Percentiles rank a stretch among this genome's conserved stretches.
Conservation (phyloP, 2,329 filamentous ascomycete genomes). For the Pseudopyricularia cyperi region DNA sequence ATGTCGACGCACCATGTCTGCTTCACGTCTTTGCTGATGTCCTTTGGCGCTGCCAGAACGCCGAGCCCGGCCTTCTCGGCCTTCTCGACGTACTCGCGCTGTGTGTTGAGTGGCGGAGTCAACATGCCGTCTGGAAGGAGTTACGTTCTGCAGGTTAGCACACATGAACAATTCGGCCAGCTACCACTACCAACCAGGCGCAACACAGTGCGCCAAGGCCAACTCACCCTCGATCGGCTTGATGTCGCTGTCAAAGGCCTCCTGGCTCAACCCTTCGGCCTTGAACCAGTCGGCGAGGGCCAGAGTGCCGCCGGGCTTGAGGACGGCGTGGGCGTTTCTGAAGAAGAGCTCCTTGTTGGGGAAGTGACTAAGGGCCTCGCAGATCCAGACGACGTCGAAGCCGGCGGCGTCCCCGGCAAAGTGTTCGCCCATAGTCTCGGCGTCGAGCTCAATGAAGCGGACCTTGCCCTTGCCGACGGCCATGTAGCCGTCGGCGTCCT, state of each 20-base stretch:
- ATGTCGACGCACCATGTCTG: conserved; percentile 39
- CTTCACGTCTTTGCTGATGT: conserved; percentile 44
- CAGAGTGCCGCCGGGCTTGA: conserved; percentile 35
- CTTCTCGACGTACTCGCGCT: conserved; percentile 36
- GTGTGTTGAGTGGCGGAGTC: conserved; percentile 40
- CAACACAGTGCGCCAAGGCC: no score
- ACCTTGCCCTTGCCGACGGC: conserved; percentile 31
- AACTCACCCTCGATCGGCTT: conserved; percentile 41
- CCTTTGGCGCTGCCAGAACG: conserved; percentile 31
- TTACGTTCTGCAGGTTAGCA: neutral
- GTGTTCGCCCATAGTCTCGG: conserved; percentile 43
- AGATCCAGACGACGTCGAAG: conserved; percentile 50
- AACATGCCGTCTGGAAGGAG: conserved; percentile 40
- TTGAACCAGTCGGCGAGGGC: conserved; percentile 52
- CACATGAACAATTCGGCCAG: neutral
- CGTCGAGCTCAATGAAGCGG: conserved; percentile 44
- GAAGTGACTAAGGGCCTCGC: conserved; percentile 47
- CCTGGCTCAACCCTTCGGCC: conserved; percentile 28
- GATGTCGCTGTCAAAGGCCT: conserved; percentile 36
- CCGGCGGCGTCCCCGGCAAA: conserved; percentile 24
- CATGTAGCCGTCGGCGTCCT: conserved; percentile 20
- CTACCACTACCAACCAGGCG: no score
- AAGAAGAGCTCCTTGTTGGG: conserved; percentile 48
- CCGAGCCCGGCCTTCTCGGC: conserved; percentile 34
- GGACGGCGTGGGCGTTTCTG: conserved; percentile 31